Percentiles rank a stretch among this genome's conserved stretches.
Conservation (phyloP, 768 basidiomycete species). For the Austroboletus eburneus region DNA sequence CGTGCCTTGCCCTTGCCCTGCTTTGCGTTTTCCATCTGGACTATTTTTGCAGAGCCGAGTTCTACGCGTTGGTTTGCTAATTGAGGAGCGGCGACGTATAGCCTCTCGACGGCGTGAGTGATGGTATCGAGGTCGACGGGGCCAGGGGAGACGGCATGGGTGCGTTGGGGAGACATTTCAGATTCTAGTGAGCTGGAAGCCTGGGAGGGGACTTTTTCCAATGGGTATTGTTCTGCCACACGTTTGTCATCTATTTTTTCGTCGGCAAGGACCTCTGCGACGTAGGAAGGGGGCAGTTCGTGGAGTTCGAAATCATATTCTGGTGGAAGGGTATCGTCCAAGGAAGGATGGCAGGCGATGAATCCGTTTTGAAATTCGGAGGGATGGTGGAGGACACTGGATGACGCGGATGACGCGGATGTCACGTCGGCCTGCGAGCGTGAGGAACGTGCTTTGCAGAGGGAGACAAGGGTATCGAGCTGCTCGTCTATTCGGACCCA, state of each 20-base stretch:
- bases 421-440: constrained; percentile 1
- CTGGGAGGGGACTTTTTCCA: constrained; percentile 16
- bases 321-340: constrained; percentile 42
- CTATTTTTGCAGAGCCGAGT: constrained; percentile 64
- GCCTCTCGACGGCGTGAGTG: constrained; percentile 82
- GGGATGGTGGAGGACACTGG: constrained; percentile 5
- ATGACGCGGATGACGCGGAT: constrained; percentile 22
- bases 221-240: constrained; percentile 13
- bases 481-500: constrained; percentile 76
- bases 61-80: constrained; percentile 92
- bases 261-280: constrained; percentile 7
- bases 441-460: constrained; percentile 55
- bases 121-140: constrained; percentile 81
- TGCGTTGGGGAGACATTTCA: neutral
- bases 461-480: constrained; percentile 60
- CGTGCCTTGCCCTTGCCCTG: constrained; percentile 48
- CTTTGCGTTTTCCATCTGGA: constrained; percentile 69
- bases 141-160: constrained; percentile 27
- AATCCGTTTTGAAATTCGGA: constrained; percentile 34
- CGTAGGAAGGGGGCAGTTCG: constrained; percentile 28
- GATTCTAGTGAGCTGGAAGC: neutral
- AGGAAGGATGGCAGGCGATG: constrained; percentile 3
- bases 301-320: constrained; percentile 43
- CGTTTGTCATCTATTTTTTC: constrained; percentile 11
- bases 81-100: constrained; percentile 85